Evolutionary conservation across 78 protist species (phyloP), one percentile per base, ranked within the genome.

Genomic region (Polysphondylium violaceum): DNA sequence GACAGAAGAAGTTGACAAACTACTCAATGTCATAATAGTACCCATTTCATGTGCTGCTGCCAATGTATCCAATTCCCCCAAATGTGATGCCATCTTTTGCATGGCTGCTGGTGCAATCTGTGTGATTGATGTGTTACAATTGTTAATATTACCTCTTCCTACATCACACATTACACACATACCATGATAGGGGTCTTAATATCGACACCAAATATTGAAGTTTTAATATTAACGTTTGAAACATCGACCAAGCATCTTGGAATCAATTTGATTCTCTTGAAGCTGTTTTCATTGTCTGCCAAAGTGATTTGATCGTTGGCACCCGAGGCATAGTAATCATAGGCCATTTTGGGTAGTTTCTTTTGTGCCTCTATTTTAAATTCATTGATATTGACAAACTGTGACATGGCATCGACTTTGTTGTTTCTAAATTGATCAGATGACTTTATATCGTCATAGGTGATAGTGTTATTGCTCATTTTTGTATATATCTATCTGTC

Each of bases 271-370:
- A 83, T 83, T 59, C 63, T 72, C 4, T 16, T 25, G 43, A 31
- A 83, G 17, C 44, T 61, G n/a, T 58, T 43, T 43, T 69, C 61
- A 71, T 83, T 83, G 74, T 83, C 91, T 69, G 50, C 36, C 21
- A 83, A 59, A 40, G 91, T 83, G 35, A 69, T 59, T 69, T 83
- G 91, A 59, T 69, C 64, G 33, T 67, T 44, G 27, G 79, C n/a
- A 41, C 91, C 91, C 16, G 91, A 83, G n/a, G 91, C 91, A 83
- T 83, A 83, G 65, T 83, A 83, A 69, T 83, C 91, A 44, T 83
- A 83, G 2, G 50, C 91, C 91, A 83, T 83, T 31, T 74, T 74
- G n/a, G 91, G 91, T 58, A 83, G 23, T 8, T 31, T 27, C 38
- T 59, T 83, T n/a, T 69, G 44, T 21, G 91, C 91, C 7, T 38